Percentiles rank a stretch among this genome's conserved stretches.
These are phyloP conservation scores for Neofusicoccum kwambonambiense DNA, from an alignment of 2,329 filamentous ascomycete genomes.

Conservation along the genomic window DNA sequence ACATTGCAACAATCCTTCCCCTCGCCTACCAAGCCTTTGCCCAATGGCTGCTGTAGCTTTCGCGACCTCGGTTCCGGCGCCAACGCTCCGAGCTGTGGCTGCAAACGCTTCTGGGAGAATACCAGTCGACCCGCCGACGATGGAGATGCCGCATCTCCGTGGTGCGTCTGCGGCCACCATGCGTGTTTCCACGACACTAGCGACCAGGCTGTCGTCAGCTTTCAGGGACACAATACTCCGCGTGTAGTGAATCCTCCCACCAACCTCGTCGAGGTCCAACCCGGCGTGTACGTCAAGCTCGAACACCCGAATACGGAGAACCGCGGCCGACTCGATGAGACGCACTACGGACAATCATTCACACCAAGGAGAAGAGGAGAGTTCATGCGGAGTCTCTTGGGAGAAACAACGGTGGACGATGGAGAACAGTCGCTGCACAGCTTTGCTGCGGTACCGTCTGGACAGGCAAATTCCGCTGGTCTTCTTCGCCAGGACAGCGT, in stretches of 20 bases:
- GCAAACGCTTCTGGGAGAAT: constrained; percentile 52
- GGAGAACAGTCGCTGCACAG: neutral
- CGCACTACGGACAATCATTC: neutral
- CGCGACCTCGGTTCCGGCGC: constrained; percentile 46
- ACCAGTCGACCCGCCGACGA: constrained; percentile 26
- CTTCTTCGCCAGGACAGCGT: neutral
- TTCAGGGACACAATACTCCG: neutral
- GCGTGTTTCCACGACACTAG: constrained; percentile 53
- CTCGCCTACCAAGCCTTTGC: constrained; percentile 31
- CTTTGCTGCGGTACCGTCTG: no score
- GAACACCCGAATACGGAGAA: neutral
- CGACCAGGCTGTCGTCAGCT: neutral
- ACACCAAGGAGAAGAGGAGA: constrained; percentile 1
- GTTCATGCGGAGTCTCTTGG: neutral
- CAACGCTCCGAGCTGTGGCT: constrained; percentile 50
- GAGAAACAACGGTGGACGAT: neutral
- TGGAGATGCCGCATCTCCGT: constrained; percentile 34
- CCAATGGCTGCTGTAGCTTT: constrained; percentile 54
- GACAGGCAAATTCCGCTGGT: neutral
- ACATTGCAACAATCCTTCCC: constrained; percentile 13
- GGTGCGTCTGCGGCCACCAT: constrained; percentile 58
- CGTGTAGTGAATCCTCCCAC: neutral
- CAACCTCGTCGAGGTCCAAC: neutral
- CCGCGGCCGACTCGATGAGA: neutral
- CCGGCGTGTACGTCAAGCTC: constrained; percentile 15